Conservation (phyloP, 257 asterid genomes). For the Lycium barbarum region DNA sequence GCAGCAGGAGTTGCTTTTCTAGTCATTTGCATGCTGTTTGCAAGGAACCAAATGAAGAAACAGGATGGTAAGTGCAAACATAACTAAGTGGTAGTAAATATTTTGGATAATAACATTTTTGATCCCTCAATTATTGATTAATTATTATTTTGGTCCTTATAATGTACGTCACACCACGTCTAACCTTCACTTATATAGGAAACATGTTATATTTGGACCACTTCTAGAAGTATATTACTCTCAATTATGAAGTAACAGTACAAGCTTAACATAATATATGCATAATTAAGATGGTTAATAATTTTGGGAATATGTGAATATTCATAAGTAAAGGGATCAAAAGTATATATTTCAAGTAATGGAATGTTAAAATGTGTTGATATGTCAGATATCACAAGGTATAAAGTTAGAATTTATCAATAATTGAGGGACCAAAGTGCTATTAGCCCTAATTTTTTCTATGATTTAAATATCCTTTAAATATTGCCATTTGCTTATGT, state of each 20-base stretch:
- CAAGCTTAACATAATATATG: too few relatives aligned
- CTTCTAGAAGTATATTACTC: background rate
- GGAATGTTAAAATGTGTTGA: background rate
- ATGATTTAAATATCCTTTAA: constrained; percentile 19
- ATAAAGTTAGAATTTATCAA: background rate
- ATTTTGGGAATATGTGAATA: too few relatives aligned
- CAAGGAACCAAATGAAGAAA: constrained; percentile 76
- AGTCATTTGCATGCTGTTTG: constrained; percentile 81
- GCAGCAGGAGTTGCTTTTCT: constrained; percentile 98
- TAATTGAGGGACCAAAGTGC: background rate
- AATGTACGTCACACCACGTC: background rate
- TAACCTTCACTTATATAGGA: background rate
- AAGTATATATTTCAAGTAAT: background rate
- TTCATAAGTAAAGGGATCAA: too few relatives aligned
- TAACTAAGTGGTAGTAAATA: background rate
- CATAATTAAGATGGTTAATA: too few relatives aligned
- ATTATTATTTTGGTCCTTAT: background rate
- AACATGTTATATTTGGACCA: background rate
- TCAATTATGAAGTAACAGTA: background rate
- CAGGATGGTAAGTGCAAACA: constrained; percentile 69
- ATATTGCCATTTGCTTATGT: constrained; percentile 28
- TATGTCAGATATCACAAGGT: background rate
- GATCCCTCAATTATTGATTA: background rate
- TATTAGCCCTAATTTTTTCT: background rate
- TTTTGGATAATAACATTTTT: background rate